Conservation (phyloP, 495 filamentous ascomycete species). For the Aspergillus panamensis region DNA sequence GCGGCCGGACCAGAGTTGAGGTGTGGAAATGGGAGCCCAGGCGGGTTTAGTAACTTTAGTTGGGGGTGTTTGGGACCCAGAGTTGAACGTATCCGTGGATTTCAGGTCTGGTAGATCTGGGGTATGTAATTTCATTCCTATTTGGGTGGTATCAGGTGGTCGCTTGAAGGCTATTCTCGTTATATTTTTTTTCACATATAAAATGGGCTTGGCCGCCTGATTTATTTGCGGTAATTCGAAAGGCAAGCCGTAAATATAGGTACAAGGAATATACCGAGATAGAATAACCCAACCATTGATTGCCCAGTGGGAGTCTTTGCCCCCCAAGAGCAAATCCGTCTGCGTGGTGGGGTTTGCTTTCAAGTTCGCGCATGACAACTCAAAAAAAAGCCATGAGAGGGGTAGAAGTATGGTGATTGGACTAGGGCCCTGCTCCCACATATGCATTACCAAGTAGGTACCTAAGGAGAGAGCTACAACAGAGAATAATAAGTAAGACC, state of each 20-base stretch:
- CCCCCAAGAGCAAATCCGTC: neutral
- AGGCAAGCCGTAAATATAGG: no score
- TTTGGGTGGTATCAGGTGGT: neutral
- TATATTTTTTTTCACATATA: no score
- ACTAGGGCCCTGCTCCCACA: neutral
- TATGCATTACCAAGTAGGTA: no score
- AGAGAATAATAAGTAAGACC: no score
- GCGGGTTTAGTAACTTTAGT: neutral
- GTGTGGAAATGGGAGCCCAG: neutral
- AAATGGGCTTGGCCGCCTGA: no score
- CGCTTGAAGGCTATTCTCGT: neutral
- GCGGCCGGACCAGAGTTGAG: neutral
- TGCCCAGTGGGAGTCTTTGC: neutral
- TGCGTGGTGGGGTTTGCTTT: neutral
- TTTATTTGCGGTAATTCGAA: no score
- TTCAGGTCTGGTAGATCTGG: conserved; percentile 8
- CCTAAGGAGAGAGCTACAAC: neutral
- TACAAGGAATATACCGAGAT: neutral
- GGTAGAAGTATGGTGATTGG: conserved; percentile 6
- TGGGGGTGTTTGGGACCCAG: neutral
- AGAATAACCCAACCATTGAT: neutral
- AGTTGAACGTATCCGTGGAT: neutral
- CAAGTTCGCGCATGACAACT: neutral
- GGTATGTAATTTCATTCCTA: conserved; percentile 4
- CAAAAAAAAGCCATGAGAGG: conserved; percentile 12